Evolutionary conservation across 108 stramenopile species (phyloP), one percentile per base, ranked within the genome.

Genomic region (Asterionellopsis glacialis): DNA sequence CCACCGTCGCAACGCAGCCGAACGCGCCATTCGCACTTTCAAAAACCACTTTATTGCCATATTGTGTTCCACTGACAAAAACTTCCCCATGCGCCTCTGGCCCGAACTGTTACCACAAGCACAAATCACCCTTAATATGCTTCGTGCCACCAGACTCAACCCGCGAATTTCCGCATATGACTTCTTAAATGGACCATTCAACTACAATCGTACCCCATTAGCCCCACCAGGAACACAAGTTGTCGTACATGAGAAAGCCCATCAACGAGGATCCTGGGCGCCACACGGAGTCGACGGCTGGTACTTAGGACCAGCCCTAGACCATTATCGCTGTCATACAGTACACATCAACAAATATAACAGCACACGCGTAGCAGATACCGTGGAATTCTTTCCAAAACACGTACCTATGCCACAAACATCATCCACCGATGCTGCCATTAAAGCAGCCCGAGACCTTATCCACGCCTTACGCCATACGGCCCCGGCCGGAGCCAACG

Each of bases 241-340:
- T n/a, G n/a, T n/a, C n/a, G n/a, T n/a, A n/a, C n/a, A n/a, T n/a
- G n/a, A n/a, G n/a, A n/a, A n/a, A n/a, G n/a, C n/a, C n/a, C n/a
- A n/a, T n/a, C 49, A 33, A 4, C 22, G 48, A 6, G 13, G 44
- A 2, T 18, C 72, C 21, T 69, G 66, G 70, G 76, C 55, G 12
- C 21, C 64, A 11, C 61, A 72, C 18, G 76, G 62, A 1, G 25
- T 48, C 13, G 69, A 65, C 26, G 72, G 66, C 0, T 80, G 79
- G 79, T 84, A 74, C 51, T 11, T 74, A 13, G 7, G 53, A 56
- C n/a, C n/a, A n/a, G n/a, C n/a, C n/a, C n/a, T n/a, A n/a, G n/a
- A n/a, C n/a, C n/a, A n/a, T n/a, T n/a, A n/a, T n/a, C n/a, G n/a
- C n/a, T n/a, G n/a, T n/a, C n/a, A n/a, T n/a, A n/a, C n/a, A n/a